Conservation (phyloP, 169 alveolate species). For the Perkinsus marinus region DNA sequence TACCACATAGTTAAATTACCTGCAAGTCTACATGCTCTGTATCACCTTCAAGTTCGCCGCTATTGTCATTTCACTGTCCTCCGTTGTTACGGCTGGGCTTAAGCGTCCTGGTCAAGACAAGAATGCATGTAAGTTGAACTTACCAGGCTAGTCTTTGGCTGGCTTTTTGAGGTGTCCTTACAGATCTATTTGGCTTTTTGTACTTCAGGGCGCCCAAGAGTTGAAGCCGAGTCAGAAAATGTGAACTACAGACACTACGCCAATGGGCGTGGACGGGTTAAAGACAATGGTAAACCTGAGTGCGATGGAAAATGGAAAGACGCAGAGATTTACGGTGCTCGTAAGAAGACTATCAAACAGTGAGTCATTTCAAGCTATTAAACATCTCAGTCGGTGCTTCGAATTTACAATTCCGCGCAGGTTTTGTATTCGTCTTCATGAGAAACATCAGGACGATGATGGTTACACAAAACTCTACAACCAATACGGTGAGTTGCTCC, state of each 20-base stretch:
- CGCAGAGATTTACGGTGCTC: neutral
- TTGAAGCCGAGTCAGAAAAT: neutral
- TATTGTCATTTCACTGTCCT: too few relatives aligned
- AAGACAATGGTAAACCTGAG: neutral
- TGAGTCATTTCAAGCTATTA: neutral
- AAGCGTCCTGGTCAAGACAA: too few relatives aligned
- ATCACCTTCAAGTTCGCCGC: too few relatives aligned
- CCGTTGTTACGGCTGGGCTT: too few relatives aligned
- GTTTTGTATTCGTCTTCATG: neutral
- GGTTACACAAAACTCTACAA: neutral
- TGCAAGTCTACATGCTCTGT: too few relatives aligned
- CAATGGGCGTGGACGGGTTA: neutral
- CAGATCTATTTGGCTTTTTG: too few relatives aligned
- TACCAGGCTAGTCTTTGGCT: too few relatives aligned
- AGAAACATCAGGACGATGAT: neutral
- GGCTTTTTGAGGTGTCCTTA: too few relatives aligned
- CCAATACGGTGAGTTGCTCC: neutral
- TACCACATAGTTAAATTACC: too few relatives aligned
- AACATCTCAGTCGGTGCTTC: too few relatives aligned
- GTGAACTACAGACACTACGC: neutral
- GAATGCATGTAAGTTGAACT: too few relatives aligned
- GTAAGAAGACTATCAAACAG: neutral
- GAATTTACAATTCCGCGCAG: neutral
- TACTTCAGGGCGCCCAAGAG: neutral
- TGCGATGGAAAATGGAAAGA: neutral